Percentiles rank a stretch among this genome's conserved stretches.
These are phyloP conservation scores for Fusarium floridanum DNA, from an alignment of 2,329 filamentous ascomycete species.

Conservation along the genomic window DNA sequence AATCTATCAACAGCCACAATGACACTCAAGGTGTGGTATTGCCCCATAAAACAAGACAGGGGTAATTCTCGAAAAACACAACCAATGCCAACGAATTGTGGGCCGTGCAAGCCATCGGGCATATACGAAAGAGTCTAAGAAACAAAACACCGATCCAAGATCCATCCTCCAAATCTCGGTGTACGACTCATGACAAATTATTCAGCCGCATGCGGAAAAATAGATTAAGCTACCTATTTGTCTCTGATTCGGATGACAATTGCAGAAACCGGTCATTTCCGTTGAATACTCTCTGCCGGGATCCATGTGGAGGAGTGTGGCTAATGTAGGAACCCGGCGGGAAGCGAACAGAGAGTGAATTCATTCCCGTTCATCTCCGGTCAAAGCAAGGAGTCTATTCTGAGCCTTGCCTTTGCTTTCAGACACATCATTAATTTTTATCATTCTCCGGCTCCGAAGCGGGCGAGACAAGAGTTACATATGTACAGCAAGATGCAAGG, in stretches of 20 bases:
- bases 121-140: background rate
- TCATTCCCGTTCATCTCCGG: constrained; percentile 28
- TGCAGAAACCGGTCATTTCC: constrained; percentile 18
- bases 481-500: background rate
- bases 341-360: background rate
- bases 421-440: background rate
- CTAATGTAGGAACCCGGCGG: constrained; percentile 26
- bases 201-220: background rate
- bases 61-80: background rate
- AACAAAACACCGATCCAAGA: background rate
- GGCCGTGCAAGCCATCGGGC: constrained; percentile 16
- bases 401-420: background rate
- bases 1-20: background rate
- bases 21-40: constrained; percentile 18
- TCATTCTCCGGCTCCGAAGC: constrained; percentile 21
- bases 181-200: background rate
- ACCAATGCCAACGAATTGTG: constrained; percentile 17
- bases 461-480: constrained; percentile 14
- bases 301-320: constrained; percentile 16
- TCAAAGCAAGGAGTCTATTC: background rate
- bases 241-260: constrained; percentile 9
- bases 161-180: constrained; percentile 1
- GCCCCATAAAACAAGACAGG: constrained; percentile 23
- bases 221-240: background rate
- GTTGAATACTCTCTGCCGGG: background rate